Base-by-base conservation (phyloP, 495 filamentous ascomycete genomes). In the Aspergillus incahuasiensis region DNA sequence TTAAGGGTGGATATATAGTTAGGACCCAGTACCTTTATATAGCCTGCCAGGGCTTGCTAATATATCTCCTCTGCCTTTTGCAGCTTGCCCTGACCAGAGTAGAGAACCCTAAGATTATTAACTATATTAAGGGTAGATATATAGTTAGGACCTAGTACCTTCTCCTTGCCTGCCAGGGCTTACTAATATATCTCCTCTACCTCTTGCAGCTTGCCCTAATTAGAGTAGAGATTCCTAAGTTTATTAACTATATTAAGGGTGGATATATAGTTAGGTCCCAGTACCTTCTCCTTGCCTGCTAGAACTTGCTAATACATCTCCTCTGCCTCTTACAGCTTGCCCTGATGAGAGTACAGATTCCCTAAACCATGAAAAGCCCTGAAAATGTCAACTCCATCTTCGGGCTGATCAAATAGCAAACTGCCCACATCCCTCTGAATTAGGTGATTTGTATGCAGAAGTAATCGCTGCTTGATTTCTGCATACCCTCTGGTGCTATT, bases 11-110 rank as follows among this genome's bases (percentile, higher is more conserved):
- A 68, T 24, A 48, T 57, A 51, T 76, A 58, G 19, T 74, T 66
- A 5, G 60, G 60, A 28, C 71, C 70, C 6, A 66, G 56, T n/a
- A 47, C 62, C 22, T 67, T 67, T 55, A 19, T 9, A 18, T 20
- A 19, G 16, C 40, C 40, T 42, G 40, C 40, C 40, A 42, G 40
- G 2, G 40, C 74, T 55, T 65, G 61, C 48, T 52, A 13, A 48
- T 70, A 67, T 61, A 71, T 68, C 62, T 58, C 30, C 52, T 70
- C 65, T 48, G 69, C 70, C 58, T 68, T 55, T 18, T 55, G 56
- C 45, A 69, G 56, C 62, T 65, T 70, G 45, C 58, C 59, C 44
- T 66, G 64, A 55, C 46, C 25, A 16, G 0, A n/a, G 54, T 66
- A 71, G 47, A 71, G 51, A 52, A 0, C 55, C 1, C 65, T 70